Conservation (phyloP, 306 rosid genomes). For the Pyrus pyrifolia region DNA sequence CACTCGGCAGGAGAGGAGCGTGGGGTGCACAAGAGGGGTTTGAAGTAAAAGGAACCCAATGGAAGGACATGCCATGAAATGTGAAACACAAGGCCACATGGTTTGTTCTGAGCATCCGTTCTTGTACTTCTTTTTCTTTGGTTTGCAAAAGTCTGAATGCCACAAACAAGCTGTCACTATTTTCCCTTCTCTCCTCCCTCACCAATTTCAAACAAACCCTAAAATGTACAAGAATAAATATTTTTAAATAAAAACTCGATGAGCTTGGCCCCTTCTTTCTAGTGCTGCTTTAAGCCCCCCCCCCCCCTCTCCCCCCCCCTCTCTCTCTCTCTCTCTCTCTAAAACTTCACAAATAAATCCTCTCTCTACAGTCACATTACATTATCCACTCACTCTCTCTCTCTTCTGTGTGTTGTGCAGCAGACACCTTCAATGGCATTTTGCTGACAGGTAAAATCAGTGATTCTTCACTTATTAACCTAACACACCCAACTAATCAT, state of each 20-base stretch:
- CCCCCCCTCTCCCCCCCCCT: not conserved
- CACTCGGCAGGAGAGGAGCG: conserved; percentile 21
- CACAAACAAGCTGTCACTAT: conserved; percentile 68
- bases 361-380: conserved; percentile 4
- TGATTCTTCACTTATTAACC: conserved; percentile 29
- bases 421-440: conserved; percentile 35
- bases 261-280: conserved; percentile 14
- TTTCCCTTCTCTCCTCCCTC: conserved; percentile 24
- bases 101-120: conserved; percentile 59
- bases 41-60: conserved; percentile 18
- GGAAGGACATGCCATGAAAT: conserved; percentile 76
- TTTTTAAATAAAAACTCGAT: not conserved
- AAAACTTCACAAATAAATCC: too few relatives aligned
- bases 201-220: conserved; percentile 26
- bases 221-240: conserved; percentile 16
- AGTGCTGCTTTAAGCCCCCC: not conserved
- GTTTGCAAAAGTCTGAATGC: conserved; percentile 66
- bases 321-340: not conserved
- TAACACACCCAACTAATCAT: conserved; percentile 17
- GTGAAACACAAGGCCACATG: conserved; percentile 92
- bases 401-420: not conserved
- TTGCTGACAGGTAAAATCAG: conserved; percentile 40
- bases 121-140: conserved; percentile 54
- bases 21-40: conserved; percentile 7
- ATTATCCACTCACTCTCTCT: conserved; percentile 23